These are phyloP conservation scores for Erysimum pusillum DNA, from an alignment of 441 rosid species.

Conservation along the genomic window DNA sequence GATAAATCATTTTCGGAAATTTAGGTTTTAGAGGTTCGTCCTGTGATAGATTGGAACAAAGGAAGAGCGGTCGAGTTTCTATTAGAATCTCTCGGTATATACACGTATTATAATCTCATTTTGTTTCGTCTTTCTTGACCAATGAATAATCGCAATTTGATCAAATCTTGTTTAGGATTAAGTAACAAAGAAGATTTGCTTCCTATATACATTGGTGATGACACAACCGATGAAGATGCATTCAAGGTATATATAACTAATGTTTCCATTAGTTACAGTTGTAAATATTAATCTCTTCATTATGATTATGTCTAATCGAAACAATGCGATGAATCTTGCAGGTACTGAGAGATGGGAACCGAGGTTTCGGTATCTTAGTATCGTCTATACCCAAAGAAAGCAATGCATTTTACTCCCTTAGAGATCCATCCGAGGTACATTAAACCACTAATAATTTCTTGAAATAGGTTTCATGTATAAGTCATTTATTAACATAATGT, in stretches of 20 bases:
- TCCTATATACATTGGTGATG: conserved; percentile 90
- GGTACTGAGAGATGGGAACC: conserved; percentile 68
- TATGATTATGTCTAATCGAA: not conserved
- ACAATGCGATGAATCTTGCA: conserved; percentile 26
- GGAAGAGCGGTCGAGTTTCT: conserved; percentile 94
- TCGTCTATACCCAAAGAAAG: conserved; percentile 83
- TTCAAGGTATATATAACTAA: conserved; percentile 67
- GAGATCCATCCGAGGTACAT: conserved; percentile 76
- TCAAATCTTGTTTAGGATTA: conserved; percentile 55
- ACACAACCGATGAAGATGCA: conserved; percentile 92
- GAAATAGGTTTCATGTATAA: not conserved
- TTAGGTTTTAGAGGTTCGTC: conserved; percentile 97
- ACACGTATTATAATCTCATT: not conserved
- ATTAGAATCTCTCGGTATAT: conserved; percentile 83
- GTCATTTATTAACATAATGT: not conserved
- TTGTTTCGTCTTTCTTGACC: not conserved
- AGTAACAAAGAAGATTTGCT: conserved; percentile 67
- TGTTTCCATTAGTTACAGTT: not conserved
- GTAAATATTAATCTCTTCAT: not conserved
- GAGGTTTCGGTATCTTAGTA: conserved; percentile 84
- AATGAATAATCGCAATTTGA: not conserved
- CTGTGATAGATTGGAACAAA: conserved; percentile 90
- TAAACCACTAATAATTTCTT: not conserved
- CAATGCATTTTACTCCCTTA: conserved; percentile 79
- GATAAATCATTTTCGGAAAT: not conserved